A percentile compares a stretch with the other conserved stretches of the same genome.
These are phyloP conservation scores for Marchantia polymorpha DNA, from an alignment of 225 moss, liverwort and hornwort genomes.

Conservation along the genomic window DNA sequence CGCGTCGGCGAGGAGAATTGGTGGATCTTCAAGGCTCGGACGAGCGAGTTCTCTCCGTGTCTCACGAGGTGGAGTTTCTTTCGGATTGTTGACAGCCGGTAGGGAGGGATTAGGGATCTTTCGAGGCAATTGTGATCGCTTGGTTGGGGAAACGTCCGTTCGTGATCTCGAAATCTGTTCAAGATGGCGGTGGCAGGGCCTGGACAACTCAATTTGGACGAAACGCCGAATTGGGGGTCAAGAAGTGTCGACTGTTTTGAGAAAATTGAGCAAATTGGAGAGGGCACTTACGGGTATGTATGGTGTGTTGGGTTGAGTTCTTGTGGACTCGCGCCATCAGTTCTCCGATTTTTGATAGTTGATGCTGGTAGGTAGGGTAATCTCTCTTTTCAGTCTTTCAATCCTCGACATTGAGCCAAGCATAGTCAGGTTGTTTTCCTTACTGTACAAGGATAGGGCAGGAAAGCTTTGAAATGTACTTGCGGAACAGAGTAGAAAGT, in stretches of 20 bases:
- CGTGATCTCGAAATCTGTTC: neutral
- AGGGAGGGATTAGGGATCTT: slow-evolving; percentile 7
- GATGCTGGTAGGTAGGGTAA: neutral
- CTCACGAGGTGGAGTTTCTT: neutral
- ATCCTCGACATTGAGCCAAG: neutral
- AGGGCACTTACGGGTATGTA: slow-evolving; percentile 43
- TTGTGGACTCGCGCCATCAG: neutral
- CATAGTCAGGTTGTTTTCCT: neutral
- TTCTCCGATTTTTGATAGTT: neutral
- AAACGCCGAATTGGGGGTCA: slow-evolving; percentile 37
- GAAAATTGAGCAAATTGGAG: slow-evolving; percentile 47
- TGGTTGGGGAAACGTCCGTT: neutral
- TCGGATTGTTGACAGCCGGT: too few relatives aligned
- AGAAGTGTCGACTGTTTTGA: slow-evolving; percentile 44
- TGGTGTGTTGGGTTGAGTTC: neutral
- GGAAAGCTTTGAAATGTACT: neutral
- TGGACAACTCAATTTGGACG: slow-evolving; percentile 39
- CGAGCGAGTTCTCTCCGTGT: too few relatives aligned
- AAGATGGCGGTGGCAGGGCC: slow-evolving; percentile 27
- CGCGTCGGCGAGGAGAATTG: neutral
- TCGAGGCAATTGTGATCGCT: neutral
- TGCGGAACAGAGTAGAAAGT: neutral
- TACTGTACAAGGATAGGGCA: neutral
- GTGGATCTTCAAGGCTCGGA: neutral
- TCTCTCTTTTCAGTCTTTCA: neutral